phyloP scores from a whole-genome alignment of 2,329 filamentous ascomycete genomes.

The Claviceps quebecensis region DNA sequence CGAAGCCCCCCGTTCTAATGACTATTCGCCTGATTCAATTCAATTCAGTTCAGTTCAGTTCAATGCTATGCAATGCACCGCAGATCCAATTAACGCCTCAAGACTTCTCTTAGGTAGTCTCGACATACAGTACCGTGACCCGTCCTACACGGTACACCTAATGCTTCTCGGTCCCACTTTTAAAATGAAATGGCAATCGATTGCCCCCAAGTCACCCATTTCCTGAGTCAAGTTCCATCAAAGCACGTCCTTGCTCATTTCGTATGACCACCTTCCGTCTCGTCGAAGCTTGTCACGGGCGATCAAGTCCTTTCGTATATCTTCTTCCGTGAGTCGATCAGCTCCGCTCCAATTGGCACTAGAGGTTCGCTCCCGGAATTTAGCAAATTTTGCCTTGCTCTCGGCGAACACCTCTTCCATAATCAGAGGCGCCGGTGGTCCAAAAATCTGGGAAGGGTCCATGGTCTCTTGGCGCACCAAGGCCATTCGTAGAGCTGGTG shows the following conservation, averaged over 20 bases:
- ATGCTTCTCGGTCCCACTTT: neutral
- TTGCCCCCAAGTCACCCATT: neutral
- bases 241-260: conserved; percentile 34
- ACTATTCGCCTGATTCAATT: neutral
- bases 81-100: neutral
- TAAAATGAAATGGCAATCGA: neutral
- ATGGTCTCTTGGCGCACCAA: conserved; percentile 72
- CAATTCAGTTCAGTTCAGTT: neutral
- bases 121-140: neutral
- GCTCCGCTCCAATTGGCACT: conserved; percentile 86
- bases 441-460: conserved; percentile 77
- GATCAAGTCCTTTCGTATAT: conserved; percentile 66
- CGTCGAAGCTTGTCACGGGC: conserved; percentile 65
- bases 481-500: conserved; percentile 63
- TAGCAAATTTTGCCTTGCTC: conserved; percentile 71
- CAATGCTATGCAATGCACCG: conserved; percentile 5
- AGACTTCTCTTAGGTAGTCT: neutral
- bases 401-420: conserved; percentile 96
- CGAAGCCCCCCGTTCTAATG: neutral
- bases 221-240: conserved; percentile 11
- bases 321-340: conserved; percentile 74
- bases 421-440: conserved; percentile 71
- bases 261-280: conserved; percentile 77
- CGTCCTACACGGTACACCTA: no score
- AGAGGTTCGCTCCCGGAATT: conserved; percentile 80